Base-by-base conservation (phyloP, 2,329 filamentous ascomycete genomes). In the Cladobotryum mycophilum region DNA sequence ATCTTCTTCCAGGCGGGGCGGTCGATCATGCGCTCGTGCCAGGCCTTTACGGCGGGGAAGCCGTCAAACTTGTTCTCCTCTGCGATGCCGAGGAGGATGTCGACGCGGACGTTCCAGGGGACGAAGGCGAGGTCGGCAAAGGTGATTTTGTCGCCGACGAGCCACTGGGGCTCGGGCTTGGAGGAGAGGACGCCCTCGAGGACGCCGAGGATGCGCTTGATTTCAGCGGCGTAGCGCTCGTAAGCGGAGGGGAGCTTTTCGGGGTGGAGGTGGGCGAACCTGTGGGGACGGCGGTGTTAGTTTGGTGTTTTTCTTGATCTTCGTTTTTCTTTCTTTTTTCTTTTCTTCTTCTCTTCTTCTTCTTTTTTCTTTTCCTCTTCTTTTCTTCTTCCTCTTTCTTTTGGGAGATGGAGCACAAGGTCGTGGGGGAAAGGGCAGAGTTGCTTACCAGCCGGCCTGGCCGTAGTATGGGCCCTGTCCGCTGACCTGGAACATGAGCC, bases 381-480 rank as follows among this genome's bases (percentile, higher is more conserved):
- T n/a, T n/a, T 20, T 20, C 20, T 20, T 20, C 20, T 20, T 20
- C 20, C 3, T 3, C 5, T 20, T 20, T 20, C n/a, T 25, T 25
- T 25, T 25, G 22, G 22, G 22, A 7, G 22, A 7, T n/a, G 33
- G 33, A 30, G 44, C n/a, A 15, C 36, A 20, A 25, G 9, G 5
- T 25, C n/a, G 33, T 47, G 15, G 25, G 22, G 12, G 9, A 20
- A 4, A 5, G 13, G 17, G 12, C 12, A 34, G 34, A 35, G 15
- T 20, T n/a, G 37, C 45, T 47, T 41, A 61, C 59, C 59, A 60
- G 14, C 45, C 55, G 12, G 47, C 54, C 53, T 55, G 61, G 37
- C 60, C 60, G n/a, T 53, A 65, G 43, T 64, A 66, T 3, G 63
- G 64, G 1, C 62, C 64, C 51, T 67, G 60, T 1, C 61, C 61